These are phyloP conservation scores for Patellifolia procumbens DNA, from an alignment of 179 eudicot species.

Conservation along the genomic window DNA sequence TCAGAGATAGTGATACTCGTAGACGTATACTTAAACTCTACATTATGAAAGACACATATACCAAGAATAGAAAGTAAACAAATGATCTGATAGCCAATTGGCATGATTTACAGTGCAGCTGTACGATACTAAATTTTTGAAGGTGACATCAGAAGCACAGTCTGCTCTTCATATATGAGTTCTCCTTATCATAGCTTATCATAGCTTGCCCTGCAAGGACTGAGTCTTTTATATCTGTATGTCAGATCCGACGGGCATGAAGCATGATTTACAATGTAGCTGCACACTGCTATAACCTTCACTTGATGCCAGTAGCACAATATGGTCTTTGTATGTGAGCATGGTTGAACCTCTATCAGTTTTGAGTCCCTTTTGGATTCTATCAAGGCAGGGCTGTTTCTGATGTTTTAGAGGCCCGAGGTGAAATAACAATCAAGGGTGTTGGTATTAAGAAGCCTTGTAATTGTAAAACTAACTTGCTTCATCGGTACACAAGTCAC, in stretches of 20 bases:
- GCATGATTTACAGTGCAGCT: neutral
- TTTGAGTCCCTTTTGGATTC: no score
- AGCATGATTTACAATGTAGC: neutral
- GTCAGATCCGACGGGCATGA: neutral
- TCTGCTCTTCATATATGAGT: neutral
- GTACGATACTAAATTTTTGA: neutral
- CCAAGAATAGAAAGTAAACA: neutral
- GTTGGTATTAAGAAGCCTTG: no score
- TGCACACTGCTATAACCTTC: neutral
- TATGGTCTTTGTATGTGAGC: neutral
- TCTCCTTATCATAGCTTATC: neutral
- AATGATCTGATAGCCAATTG: neutral
- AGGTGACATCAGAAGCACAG: neutral
- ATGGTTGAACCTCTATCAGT: no score
- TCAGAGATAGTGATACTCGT: neutral
- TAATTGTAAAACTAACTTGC: no score
- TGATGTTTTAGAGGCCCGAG: no score
- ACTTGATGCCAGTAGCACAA: neutral
- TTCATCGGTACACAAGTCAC: no score
- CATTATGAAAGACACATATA: neutral
- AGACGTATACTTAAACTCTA: neutral
- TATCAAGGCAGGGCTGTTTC: no score
- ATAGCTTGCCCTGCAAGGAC: neutral
- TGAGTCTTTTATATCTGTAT: constrained; percentile 20
- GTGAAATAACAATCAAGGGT: no score